These are phyloP conservation scores for Claviceps capensis DNA, from an alignment of 2,329 filamentous ascomycete species.

Conservation along the genomic window DNA sequence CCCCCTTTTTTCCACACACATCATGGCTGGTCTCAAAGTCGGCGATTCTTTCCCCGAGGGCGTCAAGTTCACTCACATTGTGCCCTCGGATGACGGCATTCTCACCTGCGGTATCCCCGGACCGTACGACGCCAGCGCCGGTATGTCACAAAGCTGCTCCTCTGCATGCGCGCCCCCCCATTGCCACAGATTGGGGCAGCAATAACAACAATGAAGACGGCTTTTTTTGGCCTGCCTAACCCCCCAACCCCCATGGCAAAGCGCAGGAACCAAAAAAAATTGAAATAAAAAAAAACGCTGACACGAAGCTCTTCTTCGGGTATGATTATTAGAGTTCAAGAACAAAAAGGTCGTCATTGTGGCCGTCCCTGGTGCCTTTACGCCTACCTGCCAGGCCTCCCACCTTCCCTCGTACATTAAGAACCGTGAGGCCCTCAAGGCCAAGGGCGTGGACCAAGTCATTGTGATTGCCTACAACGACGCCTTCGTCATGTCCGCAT, in stretches of 20 bases:
- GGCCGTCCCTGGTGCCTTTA: slow-evolving; percentile 60
- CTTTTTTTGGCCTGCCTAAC: background rate
- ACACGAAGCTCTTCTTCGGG: background rate
- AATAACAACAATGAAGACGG: too few relatives aligned
- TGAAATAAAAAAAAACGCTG: background rate
- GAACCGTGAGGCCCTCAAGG: slow-evolving; percentile 55
- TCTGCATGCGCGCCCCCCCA: background rate
- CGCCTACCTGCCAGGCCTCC: slow-evolving; percentile 68
- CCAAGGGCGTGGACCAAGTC: slow-evolving; percentile 72
- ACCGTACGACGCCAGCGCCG: slow-evolving; percentile 66
- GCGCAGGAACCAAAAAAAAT: background rate
- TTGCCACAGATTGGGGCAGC: background rate
- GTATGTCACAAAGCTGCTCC: slow-evolving; percentile 21
- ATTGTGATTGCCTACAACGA: slow-evolving; percentile 78
- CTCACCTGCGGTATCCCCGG: slow-evolving; percentile 66
- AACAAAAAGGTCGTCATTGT: slow-evolving; percentile 43
- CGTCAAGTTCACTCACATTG: slow-evolving; percentile 74
- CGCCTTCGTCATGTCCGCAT: slow-evolving; percentile 74
- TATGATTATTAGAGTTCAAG: slow-evolving; percentile 31
- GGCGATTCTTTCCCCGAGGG: slow-evolving; percentile 74
- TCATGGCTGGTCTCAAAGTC: slow-evolving; percentile 54
- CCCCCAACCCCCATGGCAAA: background rate
- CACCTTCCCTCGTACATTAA: slow-evolving; percentile 72
- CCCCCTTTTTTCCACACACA: background rate
- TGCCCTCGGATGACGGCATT: slow-evolving; percentile 59